These are phyloP conservation scores for Jacaranda copaia DNA, from an alignment of 257 asterid genomes.

Conservation along the genomic window DNA sequence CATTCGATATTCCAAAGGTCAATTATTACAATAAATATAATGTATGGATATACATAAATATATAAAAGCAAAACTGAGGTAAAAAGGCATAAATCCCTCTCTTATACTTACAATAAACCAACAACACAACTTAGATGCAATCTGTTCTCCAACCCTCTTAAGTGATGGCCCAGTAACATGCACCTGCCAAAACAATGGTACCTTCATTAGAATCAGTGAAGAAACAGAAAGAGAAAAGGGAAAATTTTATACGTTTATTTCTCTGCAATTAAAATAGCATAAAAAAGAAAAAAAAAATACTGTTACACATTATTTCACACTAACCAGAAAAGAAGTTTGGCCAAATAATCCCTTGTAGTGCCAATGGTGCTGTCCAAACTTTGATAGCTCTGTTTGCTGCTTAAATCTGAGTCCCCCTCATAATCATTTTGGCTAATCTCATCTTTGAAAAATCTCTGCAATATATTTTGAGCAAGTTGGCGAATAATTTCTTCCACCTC, in stretches of 20 bases:
- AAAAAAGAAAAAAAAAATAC: background rate
- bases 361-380: conserved; percentile 44
- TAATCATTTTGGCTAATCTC: conserved; percentile 43
- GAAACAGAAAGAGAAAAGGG: background rate
- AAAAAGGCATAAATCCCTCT: conserved; percentile 58
- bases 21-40: too few species aligned
- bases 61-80: conserved; percentile 34
- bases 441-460: conserved; percentile 69
- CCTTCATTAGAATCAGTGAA: conserved; percentile 31
- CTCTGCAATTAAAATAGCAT: background rate
- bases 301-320: conserved; percentile 16
- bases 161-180: conserved; percentile 96
- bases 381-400: conserved; percentile 45
- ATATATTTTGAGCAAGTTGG: conserved; percentile 78
- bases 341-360: conserved; percentile 91
- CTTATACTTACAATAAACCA: conserved; percentile 70
- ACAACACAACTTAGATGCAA: conserved; percentile 91
- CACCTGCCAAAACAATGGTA: conserved; percentile 66
- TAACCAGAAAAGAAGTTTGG: conserved; percentile 96
- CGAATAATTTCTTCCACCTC: conserved; percentile 95
- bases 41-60: background rate
- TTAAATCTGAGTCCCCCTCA: conserved; percentile 43
- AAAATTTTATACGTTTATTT: background rate
- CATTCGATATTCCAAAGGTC: too few species aligned
- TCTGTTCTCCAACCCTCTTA: conserved; percentile 96